Percentiles rank a stretch among this genome's conserved stretches.
These are phyloP conservation scores for Astrothelium macrocarpum DNA, from an alignment of 495 filamentous ascomycete genomes.

Conservation along the genomic window DNA sequence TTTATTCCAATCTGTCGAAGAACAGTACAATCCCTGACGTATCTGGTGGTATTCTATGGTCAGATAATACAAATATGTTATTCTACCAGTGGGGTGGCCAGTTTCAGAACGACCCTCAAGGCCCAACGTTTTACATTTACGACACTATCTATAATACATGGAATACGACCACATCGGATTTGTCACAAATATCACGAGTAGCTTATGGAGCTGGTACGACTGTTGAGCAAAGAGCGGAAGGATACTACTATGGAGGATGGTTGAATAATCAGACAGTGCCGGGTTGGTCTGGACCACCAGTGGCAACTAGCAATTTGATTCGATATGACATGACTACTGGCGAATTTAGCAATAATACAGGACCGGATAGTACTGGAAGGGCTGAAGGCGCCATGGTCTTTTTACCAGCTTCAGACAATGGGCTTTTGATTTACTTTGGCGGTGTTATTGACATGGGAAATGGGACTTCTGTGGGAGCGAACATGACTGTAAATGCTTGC, in stretches of 20 bases:
- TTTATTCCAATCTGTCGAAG: slow-evolving; percentile 44
- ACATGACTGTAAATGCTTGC: slow-evolving; percentile 22
- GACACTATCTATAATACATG: slow-evolving; percentile 39
- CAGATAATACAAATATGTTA: slow-evolving; percentile 43
- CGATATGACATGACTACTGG: slow-evolving; percentile 38
- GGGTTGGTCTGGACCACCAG: slow-evolving; percentile 35
- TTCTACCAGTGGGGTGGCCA: slow-evolving; percentile 47
- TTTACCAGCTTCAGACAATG: slow-evolving; percentile 43
- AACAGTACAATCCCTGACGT: slow-evolving; percentile 35
- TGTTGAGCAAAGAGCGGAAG: slow-evolving; percentile 30
- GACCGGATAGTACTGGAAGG: slow-evolving; percentile 36
- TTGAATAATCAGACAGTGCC: slow-evolving; percentile 36
- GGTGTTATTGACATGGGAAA: slow-evolving; percentile 32
- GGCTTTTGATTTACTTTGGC: slow-evolving; percentile 46
- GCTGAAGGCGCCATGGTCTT: slow-evolving; percentile 41
- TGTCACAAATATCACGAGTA: slow-evolving; percentile 23
- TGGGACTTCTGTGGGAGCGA: slow-evolving; percentile 22
- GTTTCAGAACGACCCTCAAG: slow-evolving; percentile 30
- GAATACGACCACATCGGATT: slow-evolving; percentile 25
- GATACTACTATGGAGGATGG: slow-evolving; percentile 43
- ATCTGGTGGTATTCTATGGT: slow-evolving; percentile 41
- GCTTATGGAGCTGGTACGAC: slow-evolving; percentile 32
- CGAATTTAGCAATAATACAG: slow-evolving; percentile 35
- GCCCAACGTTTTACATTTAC: slow-evolving; percentile 36
- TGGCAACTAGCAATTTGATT: slow-evolving; percentile 34